A percentile compares a stretch with the other conserved stretches of the same genome.
These are phyloP conservation scores for Epichloe sp. DNA, from an alignment of 2,329 filamentous ascomycete species.

Conservation along the genomic window DNA sequence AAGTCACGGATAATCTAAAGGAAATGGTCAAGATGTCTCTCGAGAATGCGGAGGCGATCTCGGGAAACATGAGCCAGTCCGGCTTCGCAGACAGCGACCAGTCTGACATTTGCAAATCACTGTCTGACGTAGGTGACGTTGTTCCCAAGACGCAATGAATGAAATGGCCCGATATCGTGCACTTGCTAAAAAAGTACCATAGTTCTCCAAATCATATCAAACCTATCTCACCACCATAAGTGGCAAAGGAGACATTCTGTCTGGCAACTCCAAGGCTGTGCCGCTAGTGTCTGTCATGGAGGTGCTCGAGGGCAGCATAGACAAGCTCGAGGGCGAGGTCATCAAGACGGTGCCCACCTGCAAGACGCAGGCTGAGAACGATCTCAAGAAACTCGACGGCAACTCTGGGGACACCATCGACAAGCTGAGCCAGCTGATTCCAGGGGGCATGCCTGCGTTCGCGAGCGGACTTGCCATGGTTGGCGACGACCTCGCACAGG, in stretches of 20 bases:
- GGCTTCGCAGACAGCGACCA: slow-evolving; percentile 5
- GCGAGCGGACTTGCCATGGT: neutral
- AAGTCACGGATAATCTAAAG: neutral
- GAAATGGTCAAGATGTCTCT: neutral
- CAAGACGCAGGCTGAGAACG: slow-evolving; percentile 3
- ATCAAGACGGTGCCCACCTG: slow-evolving; percentile 9
- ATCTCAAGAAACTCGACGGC: neutral
- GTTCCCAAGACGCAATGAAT: no score
- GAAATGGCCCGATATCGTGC: neutral
- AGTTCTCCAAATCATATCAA: slow-evolving; percentile 9
- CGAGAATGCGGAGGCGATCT: neutral
- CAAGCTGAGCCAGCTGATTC: neutral
- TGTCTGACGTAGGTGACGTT: slow-evolving; percentile 4
- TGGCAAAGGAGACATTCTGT: slow-evolving; percentile 5
- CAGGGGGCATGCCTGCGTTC: neutral
- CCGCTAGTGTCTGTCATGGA: slow-evolving; percentile 7
- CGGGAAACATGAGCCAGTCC: neutral
- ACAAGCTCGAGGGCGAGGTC: slow-evolving; percentile 9
- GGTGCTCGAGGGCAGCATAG: slow-evolving; percentile 8
- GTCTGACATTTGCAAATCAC: slow-evolving; percentile 7
- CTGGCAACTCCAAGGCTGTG: slow-evolving; percentile 5
- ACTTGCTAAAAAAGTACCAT: neutral
- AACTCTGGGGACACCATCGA: neutral
- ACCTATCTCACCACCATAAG: slow-evolving; percentile 9
- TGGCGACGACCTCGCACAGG: neutral